Evolutionary conservation across 2,329 filamentous ascomycete species (phyloP).

Genomic region (Sclerotinia borealis): DNA sequence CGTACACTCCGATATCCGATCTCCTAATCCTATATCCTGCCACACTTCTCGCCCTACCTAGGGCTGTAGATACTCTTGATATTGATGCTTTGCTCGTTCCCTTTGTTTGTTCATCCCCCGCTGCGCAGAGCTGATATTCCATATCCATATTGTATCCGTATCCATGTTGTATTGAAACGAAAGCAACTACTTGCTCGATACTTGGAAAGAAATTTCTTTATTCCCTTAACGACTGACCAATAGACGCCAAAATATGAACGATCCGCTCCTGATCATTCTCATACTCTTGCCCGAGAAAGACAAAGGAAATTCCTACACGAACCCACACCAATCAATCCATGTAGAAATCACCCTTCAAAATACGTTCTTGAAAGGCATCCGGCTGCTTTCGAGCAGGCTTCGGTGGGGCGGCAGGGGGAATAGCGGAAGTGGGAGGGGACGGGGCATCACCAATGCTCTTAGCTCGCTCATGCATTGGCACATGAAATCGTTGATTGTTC

Average conservation of each 20-base stretch:
- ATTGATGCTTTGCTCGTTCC: background rate
- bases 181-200: background rate
- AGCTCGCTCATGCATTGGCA: slow-evolving; percentile 53
- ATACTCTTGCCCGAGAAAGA: background rate
- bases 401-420: slow-evolving; percentile 39
- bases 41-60: background rate
- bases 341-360: slow-evolving; percentile 95
- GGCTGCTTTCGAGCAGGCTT: slow-evolving; percentile 55
- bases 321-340: slow-evolving; percentile 62
- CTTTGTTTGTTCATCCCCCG: background rate
- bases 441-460: slow-evolving; percentile 65
- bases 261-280: background rate
- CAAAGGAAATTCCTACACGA: background rate
- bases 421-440: slow-evolving; percentile 44
- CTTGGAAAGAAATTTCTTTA: background rate
- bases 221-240: background rate
- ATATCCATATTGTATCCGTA: background rate
- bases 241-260: background rate
- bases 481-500: slow-evolving; percentile 31
- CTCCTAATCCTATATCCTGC: background rate
- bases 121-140: background rate
- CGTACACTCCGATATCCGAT: slow-evolving; percentile 18
- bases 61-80: background rate
- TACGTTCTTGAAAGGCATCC: slow-evolving; percentile 93
- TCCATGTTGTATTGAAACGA: background rate